A percentile compares a stretch with the other conserved stretches of the same genome.
Evolutionary conservation across 2,329 filamentous ascomycete genomes (phyloP).

Genomic region (Colletotrichum spaethianum): DNA sequence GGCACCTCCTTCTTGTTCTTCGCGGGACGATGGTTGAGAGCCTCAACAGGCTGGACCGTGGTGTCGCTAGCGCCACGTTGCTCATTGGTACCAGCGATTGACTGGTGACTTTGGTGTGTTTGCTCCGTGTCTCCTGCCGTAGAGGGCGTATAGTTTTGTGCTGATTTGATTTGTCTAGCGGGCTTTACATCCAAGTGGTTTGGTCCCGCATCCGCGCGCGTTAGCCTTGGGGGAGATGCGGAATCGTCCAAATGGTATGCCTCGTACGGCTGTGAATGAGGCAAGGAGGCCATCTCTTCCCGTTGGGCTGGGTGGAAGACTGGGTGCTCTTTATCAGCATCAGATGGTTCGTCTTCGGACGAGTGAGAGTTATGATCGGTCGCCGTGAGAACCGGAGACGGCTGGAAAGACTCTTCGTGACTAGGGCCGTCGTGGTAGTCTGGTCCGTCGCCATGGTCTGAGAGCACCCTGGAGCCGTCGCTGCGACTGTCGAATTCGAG

Average conservation of each 20-base stretch:
- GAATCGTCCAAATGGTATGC: background rate
- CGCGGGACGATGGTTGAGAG: background rate
- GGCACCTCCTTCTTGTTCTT: background rate
- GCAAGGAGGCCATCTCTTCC: background rate
- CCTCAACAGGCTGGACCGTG: slow-evolving; percentile 44
- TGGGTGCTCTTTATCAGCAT: slow-evolving; percentile 1
- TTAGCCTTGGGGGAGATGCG: slow-evolving; percentile 27
- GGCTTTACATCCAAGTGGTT: background rate
- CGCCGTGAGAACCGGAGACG: background rate
- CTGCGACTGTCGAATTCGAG: slow-evolving; percentile 70
- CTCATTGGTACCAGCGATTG: slow-evolving; percentile 33
- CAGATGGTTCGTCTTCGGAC: slow-evolving; percentile 1
- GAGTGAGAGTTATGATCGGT: slow-evolving; percentile 1
- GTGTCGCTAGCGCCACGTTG: slow-evolving; percentile 46
- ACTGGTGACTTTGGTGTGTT: slow-evolving; percentile 52
- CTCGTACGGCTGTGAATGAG: background rate
- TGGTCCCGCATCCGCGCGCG: background rate
- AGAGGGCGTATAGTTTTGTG: slow-evolving; percentile 35
- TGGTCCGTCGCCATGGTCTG: slow-evolving; percentile 14
- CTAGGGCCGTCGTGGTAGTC: background rate
- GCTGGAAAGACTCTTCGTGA: background rate
- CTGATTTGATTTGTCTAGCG: background rate
- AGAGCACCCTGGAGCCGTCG: slow-evolving; percentile 22
- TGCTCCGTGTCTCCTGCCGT: slow-evolving; percentile 31
- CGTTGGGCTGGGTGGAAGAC: background rate